Evolutionary conservation across 2,329 filamentous ascomycete genomes (phyloP).

Genomic region (Aphanocladium album): DNA sequence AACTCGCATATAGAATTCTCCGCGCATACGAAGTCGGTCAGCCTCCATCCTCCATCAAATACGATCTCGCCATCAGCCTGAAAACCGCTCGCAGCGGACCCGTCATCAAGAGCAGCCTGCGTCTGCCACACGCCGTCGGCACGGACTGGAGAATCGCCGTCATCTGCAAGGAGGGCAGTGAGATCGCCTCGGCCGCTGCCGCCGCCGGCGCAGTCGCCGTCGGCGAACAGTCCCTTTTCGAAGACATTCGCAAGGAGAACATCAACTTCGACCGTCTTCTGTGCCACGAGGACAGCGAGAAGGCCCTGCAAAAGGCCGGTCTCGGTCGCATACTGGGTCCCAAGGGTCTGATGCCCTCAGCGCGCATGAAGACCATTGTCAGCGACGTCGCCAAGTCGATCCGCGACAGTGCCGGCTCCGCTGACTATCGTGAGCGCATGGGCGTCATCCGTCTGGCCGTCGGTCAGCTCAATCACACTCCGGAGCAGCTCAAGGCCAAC

Average conservation of each 20-base stretch:
- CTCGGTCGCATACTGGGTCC: constrained; percentile 82
- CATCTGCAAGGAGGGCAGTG: constrained; percentile 78
- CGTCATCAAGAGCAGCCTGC: constrained; percentile 79
- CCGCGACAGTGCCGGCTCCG: constrained; percentile 75
- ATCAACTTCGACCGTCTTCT: constrained; percentile 88
- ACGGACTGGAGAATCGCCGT: constrained; percentile 87
- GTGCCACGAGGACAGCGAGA: constrained; percentile 73
- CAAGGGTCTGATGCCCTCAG: constrained; percentile 84
- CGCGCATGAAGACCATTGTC: constrained; percentile 84
- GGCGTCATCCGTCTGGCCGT: constrained; percentile 87
- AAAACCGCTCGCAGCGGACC: constrained; percentile 81
- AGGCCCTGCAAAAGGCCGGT: constrained; percentile 73
- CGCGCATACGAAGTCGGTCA: constrained; percentile 88
- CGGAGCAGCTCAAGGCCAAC: constrained; percentile 80
- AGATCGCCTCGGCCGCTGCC: constrained; percentile 66
- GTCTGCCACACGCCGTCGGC: constrained; percentile 83
- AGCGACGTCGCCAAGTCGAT: constrained; percentile 71
- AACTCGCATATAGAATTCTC: constrained; percentile 63
- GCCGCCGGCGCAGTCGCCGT: constrained; percentile 76
- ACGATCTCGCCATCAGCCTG: constrained; percentile 81
- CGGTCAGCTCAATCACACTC: constrained; percentile 83
- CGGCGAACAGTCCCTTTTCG: constrained; percentile 82
- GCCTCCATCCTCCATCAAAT: constrained; percentile 69
- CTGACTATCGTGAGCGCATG: constrained; percentile 78
- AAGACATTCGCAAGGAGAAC: constrained; percentile 64